Percentiles rank a stretch among this genome's conserved stretches.
These are phyloP conservation scores for Andrographis paniculata DNA, from an alignment of 305 asterid genomes.

Conservation along the genomic window DNA sequence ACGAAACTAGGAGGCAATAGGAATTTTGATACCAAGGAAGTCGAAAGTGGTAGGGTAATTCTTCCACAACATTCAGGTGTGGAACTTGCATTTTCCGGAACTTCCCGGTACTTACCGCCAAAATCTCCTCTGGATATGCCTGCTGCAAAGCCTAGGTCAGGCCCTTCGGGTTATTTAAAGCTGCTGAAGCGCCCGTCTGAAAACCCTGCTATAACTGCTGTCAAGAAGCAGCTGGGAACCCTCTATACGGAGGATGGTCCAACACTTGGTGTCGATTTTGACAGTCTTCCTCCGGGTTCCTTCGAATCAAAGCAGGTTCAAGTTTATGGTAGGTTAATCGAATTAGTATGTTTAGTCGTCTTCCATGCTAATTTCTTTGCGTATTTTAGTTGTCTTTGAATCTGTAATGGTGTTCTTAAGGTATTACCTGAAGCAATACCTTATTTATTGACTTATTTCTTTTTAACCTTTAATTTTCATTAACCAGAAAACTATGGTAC, in stretches of 20 bases:
- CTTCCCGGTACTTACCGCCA: constrained; percentile 32
- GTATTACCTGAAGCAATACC: too few relatives aligned
- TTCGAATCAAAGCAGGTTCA: constrained; percentile 48
- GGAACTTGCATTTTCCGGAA: constrained; percentile 35
- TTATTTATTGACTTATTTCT: not conserved
- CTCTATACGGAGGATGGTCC: constrained; percentile 77
- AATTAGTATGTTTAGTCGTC: constrained; percentile 26
- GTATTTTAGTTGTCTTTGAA: not conserved
- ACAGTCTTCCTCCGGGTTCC: constrained; percentile 77
- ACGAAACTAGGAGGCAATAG: constrained; percentile 54
- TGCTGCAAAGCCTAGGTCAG: constrained; percentile 39
- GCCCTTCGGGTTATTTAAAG: constrained; percentile 81
- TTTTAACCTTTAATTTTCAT: constrained; percentile 17
- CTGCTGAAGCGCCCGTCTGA: constrained; percentile 63
- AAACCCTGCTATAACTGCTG: constrained; percentile 72
- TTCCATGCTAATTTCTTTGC: not conserved
- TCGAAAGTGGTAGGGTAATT: constrained; percentile 51
- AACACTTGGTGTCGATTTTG: constrained; percentile 82
- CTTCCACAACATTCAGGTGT: constrained; percentile 38
- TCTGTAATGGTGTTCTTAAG: not conserved
- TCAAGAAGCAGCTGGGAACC: constrained; percentile 78
- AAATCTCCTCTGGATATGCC: constrained; percentile 27
- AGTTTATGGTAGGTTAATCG: constrained; percentile 36
- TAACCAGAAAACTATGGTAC: constrained; percentile 32
- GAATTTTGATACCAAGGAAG: constrained; percentile 54